phyloP scores from a whole-genome alignment of 371 early-diverging fungal species.

The Lichtheimia corymbifera region DNA sequence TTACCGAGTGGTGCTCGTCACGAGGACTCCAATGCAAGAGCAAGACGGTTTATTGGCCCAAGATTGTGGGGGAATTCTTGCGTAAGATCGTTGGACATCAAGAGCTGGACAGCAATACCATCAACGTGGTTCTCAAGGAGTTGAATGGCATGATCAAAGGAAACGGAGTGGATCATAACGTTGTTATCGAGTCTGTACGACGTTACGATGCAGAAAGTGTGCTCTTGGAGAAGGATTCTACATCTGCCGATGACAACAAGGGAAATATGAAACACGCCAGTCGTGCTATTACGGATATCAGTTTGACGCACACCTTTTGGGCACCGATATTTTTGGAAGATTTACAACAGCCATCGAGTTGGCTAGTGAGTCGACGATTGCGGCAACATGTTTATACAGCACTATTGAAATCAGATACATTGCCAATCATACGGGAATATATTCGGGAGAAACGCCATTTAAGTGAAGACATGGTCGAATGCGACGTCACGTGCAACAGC shows the following conservation, averaged over 20 bases:
- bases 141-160: neutral
- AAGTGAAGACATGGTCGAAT: conserved; percentile 1
- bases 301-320: conserved; percentile 52
- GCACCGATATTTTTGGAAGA: conserved; percentile 58
- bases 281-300: conserved; percentile 49
- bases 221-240: conserved; percentile 13
- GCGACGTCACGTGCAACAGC: neutral
- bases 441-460: conserved; percentile 41
- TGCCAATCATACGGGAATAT: conserved; percentile 25
- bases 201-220: conserved; percentile 31
- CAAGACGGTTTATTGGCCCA: conserved; percentile 30
- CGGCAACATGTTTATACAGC: conserved; percentile 50
- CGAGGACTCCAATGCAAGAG: conserved; percentile 16
- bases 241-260: neutral
- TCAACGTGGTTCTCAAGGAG: conserved; percentile 6
- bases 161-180: conserved; percentile 24
- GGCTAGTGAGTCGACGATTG: conserved; percentile 46
- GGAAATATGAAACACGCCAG: conserved; percentile 14
- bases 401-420: neutral
- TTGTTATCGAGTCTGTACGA: conserved; percentile 21
- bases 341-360: conserved; percentile 43
- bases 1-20: conserved; percentile 38
- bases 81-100: conserved; percentile 15
- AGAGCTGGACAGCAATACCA: conserved; percentile 7
- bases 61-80: conserved; percentile 30